These are phyloP conservation scores for Volutella citrinella DNA, from an alignment of 2,329 filamentous ascomycete species.

Conservation along the genomic window DNA sequence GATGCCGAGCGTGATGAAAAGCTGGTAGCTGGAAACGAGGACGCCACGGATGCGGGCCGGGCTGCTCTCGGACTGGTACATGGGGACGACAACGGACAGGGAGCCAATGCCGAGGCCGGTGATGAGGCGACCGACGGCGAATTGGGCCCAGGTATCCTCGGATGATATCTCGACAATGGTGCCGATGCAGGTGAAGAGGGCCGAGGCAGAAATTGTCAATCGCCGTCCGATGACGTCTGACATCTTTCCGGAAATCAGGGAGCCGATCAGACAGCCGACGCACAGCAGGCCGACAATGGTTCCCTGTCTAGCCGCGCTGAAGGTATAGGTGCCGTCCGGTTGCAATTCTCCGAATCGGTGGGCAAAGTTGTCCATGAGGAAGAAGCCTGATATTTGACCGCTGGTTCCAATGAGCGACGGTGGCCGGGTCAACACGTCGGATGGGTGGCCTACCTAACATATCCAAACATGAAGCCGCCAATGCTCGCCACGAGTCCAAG, in stretches of 20 bases:
- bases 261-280: constrained; percentile 57
- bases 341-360: constrained; percentile 49
- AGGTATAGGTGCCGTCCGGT: constrained; percentile 39
- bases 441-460: constrained; percentile 50
- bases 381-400: constrained; percentile 61
- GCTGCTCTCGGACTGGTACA: constrained; percentile 67
- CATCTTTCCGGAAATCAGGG: constrained; percentile 56
- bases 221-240: constrained; percentile 61
- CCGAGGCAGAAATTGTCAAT: constrained; percentile 59
- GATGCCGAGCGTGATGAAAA: constrained; percentile 68
- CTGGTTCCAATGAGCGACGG: no score
- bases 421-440: no score
- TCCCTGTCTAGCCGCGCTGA: constrained; percentile 59
- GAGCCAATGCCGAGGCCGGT: constrained; percentile 65
- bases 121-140: constrained; percentile 63
- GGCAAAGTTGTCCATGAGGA: constrained; percentile 56
- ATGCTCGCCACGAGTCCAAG: constrained; percentile 52
- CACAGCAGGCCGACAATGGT: constrained; percentile 61
- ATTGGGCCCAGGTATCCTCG: constrained; percentile 55
- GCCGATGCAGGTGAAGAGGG: constrained; percentile 61
- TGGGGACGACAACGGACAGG: constrained; percentile 61
- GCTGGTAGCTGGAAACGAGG: constrained; percentile 63
- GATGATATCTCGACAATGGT: constrained; percentile 63
- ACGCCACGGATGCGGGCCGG: constrained; percentile 63
- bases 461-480: constrained; percentile 57